phyloP scores from a whole-genome alignment of 306 rosid species.

The Cicer pinnatifidum region DNA sequence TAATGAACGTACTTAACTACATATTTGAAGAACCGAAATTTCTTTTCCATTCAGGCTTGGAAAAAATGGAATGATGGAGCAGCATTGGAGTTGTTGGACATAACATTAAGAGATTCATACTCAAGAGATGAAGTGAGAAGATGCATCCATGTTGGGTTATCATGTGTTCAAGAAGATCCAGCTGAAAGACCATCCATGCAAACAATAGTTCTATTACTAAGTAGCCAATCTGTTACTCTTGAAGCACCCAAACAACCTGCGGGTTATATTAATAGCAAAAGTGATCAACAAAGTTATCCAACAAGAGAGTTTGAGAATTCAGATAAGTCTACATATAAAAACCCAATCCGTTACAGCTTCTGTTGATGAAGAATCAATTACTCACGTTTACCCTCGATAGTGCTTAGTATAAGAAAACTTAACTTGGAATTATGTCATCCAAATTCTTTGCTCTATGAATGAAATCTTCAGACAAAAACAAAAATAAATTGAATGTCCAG shows the following conservation, averaged over 20 bases:
- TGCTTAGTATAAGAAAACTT: neutral
- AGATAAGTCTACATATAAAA: conserved; percentile 20
- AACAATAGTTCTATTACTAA: conserved; percentile 54
- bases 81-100: conserved; percentile 51
- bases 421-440: too few species aligned
- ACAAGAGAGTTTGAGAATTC: conserved; percentile 9
- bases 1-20: too few species aligned
- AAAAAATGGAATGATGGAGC: conserved; percentile 51
- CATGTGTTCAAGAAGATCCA: conserved; percentile 60
- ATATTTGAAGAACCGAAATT: too few species aligned
- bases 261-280: conserved; percentile 31
- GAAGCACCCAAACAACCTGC: conserved; percentile 50
- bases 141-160: conserved; percentile 61
- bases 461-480: too few species aligned
- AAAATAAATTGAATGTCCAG: too few species aligned
- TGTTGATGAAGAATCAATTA: conserved; percentile 42
- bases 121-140: conserved; percentile 53
- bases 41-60: conserved; percentile 52
- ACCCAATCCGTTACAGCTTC: conserved; percentile 6
- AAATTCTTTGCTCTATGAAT: too few species aligned
- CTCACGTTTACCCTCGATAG: conserved; percentile 40
- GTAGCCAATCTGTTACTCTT: conserved; percentile 46
- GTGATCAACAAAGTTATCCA: neutral
- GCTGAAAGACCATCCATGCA: conserved; percentile 58
- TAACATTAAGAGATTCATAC: conserved; percentile 40